phyloP scores from a whole-genome alignment of 306 rosid species.

The Dalbergia cochinchinensis region DNA sequence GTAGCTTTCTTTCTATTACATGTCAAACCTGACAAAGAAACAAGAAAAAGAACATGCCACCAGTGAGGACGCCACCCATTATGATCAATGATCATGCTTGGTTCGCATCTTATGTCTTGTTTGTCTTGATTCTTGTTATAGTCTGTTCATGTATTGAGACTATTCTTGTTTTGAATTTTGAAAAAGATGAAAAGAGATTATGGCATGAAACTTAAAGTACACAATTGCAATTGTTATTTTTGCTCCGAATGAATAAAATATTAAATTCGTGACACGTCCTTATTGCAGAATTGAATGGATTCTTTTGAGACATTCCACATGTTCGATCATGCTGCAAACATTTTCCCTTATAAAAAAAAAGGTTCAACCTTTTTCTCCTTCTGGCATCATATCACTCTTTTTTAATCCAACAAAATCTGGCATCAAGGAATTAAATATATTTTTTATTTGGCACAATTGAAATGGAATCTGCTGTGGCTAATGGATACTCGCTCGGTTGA shows the following conservation, averaged over 20 bases:
- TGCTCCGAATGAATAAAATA: conserved; percentile 1
- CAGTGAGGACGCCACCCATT: no score
- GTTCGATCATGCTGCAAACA: neutral
- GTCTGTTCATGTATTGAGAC: neutral
- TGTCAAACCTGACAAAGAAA: no score
- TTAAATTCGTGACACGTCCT: neutral
- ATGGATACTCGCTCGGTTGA: neutral
- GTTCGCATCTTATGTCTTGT: no score
- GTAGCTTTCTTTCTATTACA: no score
- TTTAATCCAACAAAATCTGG: neutral
- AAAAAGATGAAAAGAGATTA: neutral
- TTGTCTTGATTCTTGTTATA: no score
- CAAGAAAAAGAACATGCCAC: no score
- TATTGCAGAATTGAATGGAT: neutral
- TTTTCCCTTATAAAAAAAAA: neutral
- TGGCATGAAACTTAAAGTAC: neutral
- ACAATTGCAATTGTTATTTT: no score
- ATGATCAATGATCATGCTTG: no score
- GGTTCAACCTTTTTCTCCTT: neutral
- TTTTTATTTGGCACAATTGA: neutral
- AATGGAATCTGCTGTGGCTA: neutral
- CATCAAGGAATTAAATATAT: conserved; percentile 7
- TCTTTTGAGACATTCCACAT: neutral
- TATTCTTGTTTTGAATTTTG: conserved; percentile 4
- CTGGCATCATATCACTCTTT: neutral